Percentiles rank a stretch among this genome's conserved stretches.
phyloP scores from a whole-genome alignment of 2,329 filamentous ascomycete species.

The Colletotrichum sp. region DNA sequence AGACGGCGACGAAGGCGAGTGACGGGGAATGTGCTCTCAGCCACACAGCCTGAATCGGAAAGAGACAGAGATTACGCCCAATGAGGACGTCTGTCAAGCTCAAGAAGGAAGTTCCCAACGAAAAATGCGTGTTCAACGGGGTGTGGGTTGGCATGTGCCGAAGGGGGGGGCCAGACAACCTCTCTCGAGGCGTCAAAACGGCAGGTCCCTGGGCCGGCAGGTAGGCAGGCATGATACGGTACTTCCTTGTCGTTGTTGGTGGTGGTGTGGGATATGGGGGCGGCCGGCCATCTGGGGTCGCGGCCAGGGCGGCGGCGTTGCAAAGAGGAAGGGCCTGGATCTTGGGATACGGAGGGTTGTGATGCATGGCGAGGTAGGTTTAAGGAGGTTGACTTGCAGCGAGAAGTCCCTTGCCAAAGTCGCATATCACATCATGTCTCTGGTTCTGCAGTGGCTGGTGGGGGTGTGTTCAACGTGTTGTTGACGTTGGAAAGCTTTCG shows the following conservation, averaged over 20 bases:
- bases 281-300: not conserved
- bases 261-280: not conserved
- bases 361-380: not conserved
- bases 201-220: slow-evolving; percentile 3
- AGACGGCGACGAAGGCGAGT: not conserved
- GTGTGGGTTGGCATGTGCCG: not conserved
- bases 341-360: not conserved
- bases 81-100: not conserved
- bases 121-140: not conserved
- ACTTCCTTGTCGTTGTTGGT: not conserved
- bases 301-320: not conserved
- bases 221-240: not conserved
- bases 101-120: slow-evolving; percentile 2
- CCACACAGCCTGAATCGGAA: not conserved
- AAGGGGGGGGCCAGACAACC: not conserved
- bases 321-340: not conserved
- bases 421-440: not conserved
- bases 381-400: not conserved
- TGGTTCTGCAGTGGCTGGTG: not conserved
- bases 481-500: not conserved
- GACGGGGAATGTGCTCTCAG: not conserved
- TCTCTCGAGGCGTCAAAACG: not conserved
- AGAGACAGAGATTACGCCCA: not conserved
- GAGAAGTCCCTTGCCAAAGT: not conserved
- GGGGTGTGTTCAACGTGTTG: not conserved